Evolutionary conservation across 78 protist genomes (phyloP).

Genomic region (Salpingoeca rosetta): DNA sequence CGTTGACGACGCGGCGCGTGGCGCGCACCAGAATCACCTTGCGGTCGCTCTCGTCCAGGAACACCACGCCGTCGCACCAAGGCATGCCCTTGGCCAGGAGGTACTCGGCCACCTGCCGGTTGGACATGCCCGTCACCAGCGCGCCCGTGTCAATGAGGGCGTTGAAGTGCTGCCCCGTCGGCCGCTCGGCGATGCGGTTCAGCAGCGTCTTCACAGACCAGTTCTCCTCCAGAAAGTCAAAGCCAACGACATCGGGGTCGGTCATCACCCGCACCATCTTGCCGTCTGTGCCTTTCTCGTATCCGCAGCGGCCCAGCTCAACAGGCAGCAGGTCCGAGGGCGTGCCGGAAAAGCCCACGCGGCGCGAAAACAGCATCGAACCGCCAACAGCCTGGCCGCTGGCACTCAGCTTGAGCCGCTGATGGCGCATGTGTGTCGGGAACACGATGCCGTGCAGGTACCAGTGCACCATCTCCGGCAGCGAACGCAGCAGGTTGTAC

Average conservation of each 20-base stretch:
- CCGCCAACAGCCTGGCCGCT: conserved; percentile 63
- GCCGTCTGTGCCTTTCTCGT: conserved; percentile 65
- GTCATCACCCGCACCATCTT: conserved; percentile 43
- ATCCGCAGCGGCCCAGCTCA: conserved; percentile 58
- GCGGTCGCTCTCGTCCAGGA: conserved; percentile 42
- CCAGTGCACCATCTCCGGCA: conserved; percentile 37
- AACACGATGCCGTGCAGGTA: conserved; percentile 43
- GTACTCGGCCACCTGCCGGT: conserved; percentile 45
- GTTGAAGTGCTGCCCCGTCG: conserved; percentile 36
- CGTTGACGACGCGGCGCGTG: conserved; percentile 13
- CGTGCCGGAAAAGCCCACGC: conserved; percentile 67
- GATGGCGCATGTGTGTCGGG: conserved; percentile 42
- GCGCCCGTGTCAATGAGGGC: conserved; percentile 78
- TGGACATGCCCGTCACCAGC: conserved; percentile 48
- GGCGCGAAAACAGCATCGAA: conserved; percentile 35
- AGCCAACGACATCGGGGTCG: conserved; percentile 9
- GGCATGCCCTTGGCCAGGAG: conserved; percentile 11
- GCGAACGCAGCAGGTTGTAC: conserved; percentile 20
- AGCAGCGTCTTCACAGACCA: conserved; percentile 16
- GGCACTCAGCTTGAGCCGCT: conserved; percentile 39
- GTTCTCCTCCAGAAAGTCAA: too few species aligned
- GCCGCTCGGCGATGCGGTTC: conserved; percentile 17
- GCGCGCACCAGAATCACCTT: conserved; percentile 34
- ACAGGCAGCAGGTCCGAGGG: conserved; percentile 63
- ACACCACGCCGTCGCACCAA: conserved; percentile 43